Conservation (phyloP, 129 eudicot species). For the Pseudognaphalium luteoalbum region DNA sequence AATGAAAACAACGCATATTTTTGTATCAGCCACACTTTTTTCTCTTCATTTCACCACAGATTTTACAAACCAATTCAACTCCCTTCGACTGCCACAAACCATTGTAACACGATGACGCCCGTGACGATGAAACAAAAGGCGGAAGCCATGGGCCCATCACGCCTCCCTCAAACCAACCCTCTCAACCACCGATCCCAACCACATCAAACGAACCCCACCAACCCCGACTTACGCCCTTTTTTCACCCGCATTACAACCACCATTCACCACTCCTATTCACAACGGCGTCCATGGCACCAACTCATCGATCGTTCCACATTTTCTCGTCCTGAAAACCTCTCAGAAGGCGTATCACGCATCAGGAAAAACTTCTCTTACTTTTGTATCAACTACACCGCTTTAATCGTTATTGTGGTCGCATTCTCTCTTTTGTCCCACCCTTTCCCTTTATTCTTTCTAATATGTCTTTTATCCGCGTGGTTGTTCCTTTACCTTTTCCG, state of each 20-base stretch:
- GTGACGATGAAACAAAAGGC: not conserved
- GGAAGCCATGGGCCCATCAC: constrained; percentile 21
- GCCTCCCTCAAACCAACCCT: constrained; percentile 30
- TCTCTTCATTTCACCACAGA: not conserved
- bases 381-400: constrained; percentile 56
- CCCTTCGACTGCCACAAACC: constrained; percentile 19
- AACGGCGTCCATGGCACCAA: constrained; percentile 82
- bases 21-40: not conserved
- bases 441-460: constrained; percentile 59
- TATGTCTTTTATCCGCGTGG: constrained; percentile 61
- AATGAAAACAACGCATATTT: constrained; percentile 8
- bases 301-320: constrained; percentile 64
- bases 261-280: constrained; percentile 45
- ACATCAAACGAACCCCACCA: constrained; percentile 6
- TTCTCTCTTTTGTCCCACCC: constrained; percentile 70
- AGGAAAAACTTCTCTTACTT: constrained; percentile 67
- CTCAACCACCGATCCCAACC: not conserved
- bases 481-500: constrained; percentile 73
- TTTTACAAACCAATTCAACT: constrained; percentile 2
- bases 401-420: constrained; percentile 43
- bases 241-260: constrained; percentile 37
- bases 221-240: constrained; percentile 58
- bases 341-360: constrained; percentile 62
- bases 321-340: constrained; percentile 57
- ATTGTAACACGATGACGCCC: constrained; percentile 18